These are phyloP conservation scores for Tritrichomonas musculus DNA, from an alignment of 208 protist species.

Conservation along the genomic window DNA sequence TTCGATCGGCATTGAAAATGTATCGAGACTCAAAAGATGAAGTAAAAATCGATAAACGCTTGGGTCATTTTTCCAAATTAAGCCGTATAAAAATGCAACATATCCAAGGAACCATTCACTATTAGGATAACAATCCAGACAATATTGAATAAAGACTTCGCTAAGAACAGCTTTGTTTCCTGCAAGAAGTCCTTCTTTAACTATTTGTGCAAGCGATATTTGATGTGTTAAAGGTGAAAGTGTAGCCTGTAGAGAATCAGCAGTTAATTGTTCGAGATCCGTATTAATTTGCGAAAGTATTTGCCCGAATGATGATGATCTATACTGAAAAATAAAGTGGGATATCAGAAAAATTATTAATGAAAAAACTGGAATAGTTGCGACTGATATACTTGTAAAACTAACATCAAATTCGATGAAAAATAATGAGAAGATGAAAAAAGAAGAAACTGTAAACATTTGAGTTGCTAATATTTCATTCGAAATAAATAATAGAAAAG, in stretches of 20 bases:
- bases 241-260: background rate
- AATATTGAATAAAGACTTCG: background rate
- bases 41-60: background rate
- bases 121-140: background rate
- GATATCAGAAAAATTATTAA: no score
- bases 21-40: background rate
- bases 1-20: background rate
- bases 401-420: no score
- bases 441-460: no score
- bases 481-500: no score
- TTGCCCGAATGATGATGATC: no score
- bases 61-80: background rate
- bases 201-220: background rate
- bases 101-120: background rate
- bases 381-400: no score
- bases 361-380: no score
- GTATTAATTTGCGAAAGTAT: no score
- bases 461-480: no score
- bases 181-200: background rate
- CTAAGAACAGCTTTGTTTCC: background rate
- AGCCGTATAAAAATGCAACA: background rate
- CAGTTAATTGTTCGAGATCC: no score
- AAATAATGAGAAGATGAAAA: no score
- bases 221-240: background rate
- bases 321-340: no score